These are phyloP conservation scores for Nakazawaea siamensis DNA, from an alignment of 805 yeast genomes.

Conservation along the genomic window DNA sequence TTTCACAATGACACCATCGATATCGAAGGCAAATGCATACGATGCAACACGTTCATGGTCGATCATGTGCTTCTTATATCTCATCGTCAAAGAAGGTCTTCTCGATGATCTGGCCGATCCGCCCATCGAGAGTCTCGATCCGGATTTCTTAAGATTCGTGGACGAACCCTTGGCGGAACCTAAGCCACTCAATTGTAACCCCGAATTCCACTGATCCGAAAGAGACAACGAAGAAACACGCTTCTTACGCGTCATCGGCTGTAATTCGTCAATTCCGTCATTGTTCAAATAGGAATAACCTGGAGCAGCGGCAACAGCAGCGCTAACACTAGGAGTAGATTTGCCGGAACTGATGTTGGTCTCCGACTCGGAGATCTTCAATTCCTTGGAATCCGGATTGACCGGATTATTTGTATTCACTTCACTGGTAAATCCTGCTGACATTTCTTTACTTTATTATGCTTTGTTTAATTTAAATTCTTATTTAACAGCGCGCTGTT, in stretches of 20 bases:
- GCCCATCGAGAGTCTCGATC: conserved; percentile 19
- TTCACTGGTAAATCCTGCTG: conserved; percentile 8
- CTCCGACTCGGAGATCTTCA: conserved; percentile 1
- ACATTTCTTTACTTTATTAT: conserved; percentile 6
- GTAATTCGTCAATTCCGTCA: conserved; percentile 63
- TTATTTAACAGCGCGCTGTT: too few relatives aligned
- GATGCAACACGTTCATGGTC: conserved; percentile 71
- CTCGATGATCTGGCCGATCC: conserved; percentile 30
- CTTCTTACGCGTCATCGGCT: conserved; percentile 54
- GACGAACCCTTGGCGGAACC: conserved; percentile 6
- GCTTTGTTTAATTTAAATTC: too few relatives aligned
- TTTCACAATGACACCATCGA: conserved; percentile 82
- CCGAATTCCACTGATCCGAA: conserved; percentile 54
- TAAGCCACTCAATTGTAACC: conserved; percentile 25
- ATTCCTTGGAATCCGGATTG: conserved; percentile 5
- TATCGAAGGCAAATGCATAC: conserved; percentile 87
- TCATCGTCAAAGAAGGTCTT: conserved; percentile 34
- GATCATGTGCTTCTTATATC: conserved; percentile 43
- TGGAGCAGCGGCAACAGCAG: background rate
- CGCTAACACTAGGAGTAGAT: background rate
- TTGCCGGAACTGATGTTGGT: background rate
- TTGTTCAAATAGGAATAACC: conserved; percentile 51
- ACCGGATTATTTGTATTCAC: conserved; percentile 10
- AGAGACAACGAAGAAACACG: conserved; percentile 60
- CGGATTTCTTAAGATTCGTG: conserved; percentile 13